A percentile compares a stretch with the other conserved stretches of the same genome.
These are phyloP conservation scores for Mentha longifolia DNA, from an alignment of 257 asterid species.

Conservation along the genomic window DNA sequence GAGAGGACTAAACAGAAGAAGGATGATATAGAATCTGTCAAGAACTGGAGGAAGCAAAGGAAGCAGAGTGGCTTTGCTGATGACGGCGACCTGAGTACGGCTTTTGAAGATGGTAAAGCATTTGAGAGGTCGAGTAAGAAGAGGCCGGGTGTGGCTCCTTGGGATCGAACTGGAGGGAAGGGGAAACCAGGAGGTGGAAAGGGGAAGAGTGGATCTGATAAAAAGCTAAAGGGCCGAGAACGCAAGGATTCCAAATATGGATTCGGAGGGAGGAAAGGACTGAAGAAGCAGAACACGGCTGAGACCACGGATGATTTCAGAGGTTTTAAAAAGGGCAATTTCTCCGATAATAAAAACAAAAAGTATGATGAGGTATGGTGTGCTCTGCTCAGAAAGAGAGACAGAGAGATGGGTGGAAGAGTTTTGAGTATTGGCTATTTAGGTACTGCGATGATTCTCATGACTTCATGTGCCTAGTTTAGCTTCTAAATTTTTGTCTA, in stretches of 20 bases:
- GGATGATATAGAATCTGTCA: constrained; percentile 83
- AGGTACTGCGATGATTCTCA: background rate
- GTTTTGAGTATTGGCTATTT: background rate
- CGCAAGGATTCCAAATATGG: constrained; percentile 72
- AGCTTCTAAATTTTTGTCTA: constrained; percentile 2
- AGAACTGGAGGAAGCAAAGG: constrained; percentile 95
- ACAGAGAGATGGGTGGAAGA: background rate
- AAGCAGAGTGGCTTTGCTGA: constrained; percentile 71
- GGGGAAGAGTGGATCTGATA: constrained; percentile 57
- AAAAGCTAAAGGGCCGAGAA: constrained; percentile 58
- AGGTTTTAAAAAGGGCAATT: constrained; percentile 45
- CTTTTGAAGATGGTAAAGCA: constrained; percentile 68
- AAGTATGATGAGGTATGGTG: constrained; percentile 35
- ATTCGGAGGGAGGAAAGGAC: constrained; percentile 89
- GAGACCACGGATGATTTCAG: constrained; percentile 74
- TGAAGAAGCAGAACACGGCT: constrained; percentile 85
- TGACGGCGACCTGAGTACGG: constrained; percentile 57
- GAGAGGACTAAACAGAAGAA: constrained; percentile 93
- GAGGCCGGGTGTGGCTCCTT: constrained; percentile 77
- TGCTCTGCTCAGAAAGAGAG: constrained; percentile 5
- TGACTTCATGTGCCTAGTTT: constrained; percentile 23
- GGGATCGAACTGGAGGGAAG: constrained; percentile 92
- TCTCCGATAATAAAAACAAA: constrained; percentile 51
- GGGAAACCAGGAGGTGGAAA: constrained; percentile 41
- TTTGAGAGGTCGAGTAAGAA: constrained; percentile 66